These are phyloP conservation scores for Colletotrichum sojae DNA, from an alignment of 2,329 filamentous ascomycete species.

Conservation along the genomic window DNA sequence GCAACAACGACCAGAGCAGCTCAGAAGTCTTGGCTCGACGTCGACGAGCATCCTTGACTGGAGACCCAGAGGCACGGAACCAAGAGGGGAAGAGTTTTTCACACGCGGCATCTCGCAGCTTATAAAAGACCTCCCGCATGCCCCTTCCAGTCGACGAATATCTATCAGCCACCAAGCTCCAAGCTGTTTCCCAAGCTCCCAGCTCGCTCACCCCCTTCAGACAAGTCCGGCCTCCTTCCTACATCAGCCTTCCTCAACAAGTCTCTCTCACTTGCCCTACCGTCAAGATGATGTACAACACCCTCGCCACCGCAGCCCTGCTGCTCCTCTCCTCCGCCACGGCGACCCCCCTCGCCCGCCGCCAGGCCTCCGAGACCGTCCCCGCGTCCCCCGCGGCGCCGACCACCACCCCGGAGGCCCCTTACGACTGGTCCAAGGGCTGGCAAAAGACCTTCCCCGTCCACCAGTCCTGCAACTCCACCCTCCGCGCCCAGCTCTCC, in stretches of 20 bases:
- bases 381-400: constrained; percentile 41
- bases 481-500: constrained; percentile 69
- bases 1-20: background rate
- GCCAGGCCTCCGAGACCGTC: constrained; percentile 43
- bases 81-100: background rate
- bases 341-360: constrained; percentile 47
- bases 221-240: background rate
- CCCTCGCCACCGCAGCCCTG: constrained; percentile 38
- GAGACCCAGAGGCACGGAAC: constrained; percentile 4
- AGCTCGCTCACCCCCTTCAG: background rate
- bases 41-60: constrained; percentile 1
- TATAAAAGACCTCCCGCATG: constrained; percentile 32
- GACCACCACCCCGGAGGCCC: constrained; percentile 41
- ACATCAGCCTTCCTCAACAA: background rate
- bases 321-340: constrained; percentile 46
- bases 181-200: constrained; percentile 21
- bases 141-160: background rate
- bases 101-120: constrained; percentile 21
- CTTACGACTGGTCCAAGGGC: constrained; percentile 52
- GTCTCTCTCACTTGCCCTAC: too few relatives aligned
- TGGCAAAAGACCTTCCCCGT: constrained; percentile 61
- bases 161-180: constrained; percentile 11
- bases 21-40: constrained; percentile 26
- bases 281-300: constrained; percentile 34
- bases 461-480: constrained; percentile 76